A percentile compares a stretch with the other conserved stretches of the same genome.
phyloP scores from a whole-genome alignment of 306 rosid species.

The Vigna radiata region DNA sequence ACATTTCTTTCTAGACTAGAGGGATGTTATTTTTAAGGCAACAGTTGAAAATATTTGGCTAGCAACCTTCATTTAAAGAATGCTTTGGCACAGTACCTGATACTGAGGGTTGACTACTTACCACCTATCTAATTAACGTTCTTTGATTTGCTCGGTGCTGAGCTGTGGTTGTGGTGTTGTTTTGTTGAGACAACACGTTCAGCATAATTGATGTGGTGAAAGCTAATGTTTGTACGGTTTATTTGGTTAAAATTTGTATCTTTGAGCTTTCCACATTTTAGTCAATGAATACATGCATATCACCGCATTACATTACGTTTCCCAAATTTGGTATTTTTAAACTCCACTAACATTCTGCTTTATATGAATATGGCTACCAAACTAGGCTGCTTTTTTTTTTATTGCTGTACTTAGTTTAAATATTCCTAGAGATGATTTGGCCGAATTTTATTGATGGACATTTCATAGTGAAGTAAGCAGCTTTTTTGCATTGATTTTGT shows the following conservation, averaged over 20 bases:
- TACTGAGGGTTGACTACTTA: constrained; percentile 4
- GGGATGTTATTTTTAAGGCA: constrained; percentile 49
- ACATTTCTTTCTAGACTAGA: constrained; percentile 46
- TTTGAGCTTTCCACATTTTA: neutral
- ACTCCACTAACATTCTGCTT: neutral
- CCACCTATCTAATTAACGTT: constrained; percentile 2
- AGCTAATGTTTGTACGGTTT: neutral
- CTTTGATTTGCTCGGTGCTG: constrained; percentile 11
- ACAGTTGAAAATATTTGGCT: constrained; percentile 46
- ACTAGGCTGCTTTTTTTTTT: too few species aligned
- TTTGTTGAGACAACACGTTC: neutral
- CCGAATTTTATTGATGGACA: neutral
- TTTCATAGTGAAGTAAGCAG: neutral
- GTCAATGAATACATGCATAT: neutral
- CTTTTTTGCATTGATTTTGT: neutral
- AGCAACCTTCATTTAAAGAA: constrained; percentile 46
- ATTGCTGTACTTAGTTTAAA: neutral
- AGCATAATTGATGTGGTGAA: constrained; percentile 2
- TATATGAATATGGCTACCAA: neutral
- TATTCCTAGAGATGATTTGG: neutral
- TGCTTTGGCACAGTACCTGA: constrained; percentile 33
- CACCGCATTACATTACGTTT: neutral
- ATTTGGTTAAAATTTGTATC: neutral
- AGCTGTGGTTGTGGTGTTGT: constrained; percentile 10
- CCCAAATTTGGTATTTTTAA: neutral